Evolutionary conservation across 1,284 basidiomycete genomes (phyloP), one percentile per base, ranked within the genome.

Genomic region (Vanrija humicola): DNA sequence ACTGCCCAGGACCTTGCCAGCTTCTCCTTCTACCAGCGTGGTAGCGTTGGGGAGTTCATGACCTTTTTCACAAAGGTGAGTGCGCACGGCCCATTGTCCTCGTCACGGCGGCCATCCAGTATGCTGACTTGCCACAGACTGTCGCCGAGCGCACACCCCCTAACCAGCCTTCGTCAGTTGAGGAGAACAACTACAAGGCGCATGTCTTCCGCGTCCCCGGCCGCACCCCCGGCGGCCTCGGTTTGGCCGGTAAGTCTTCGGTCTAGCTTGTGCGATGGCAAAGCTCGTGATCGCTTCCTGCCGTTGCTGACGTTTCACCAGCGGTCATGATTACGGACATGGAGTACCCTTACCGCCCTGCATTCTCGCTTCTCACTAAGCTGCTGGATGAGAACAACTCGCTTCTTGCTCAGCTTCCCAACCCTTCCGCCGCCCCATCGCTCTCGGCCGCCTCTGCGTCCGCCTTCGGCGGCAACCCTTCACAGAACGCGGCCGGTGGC

Each of bases 291-390:
- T 10, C 28, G 28, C 12, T 38, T 28, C 21, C 21, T 23, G 21
- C 21, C 21, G 2, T 23, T 25, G 49, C 58, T 65, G 34, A 64
- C 50, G 14, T 3, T 68, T 6, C 4, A 46, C 58, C 75, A 87
- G 95, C 85, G 48, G 90, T 98, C 57, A 86, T 98, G 70, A 89
- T 98, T 68, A 88, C 92, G 40, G 95, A 98, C 78, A 83, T 89
- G 50, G 95, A 98, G 72, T 99, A 99, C 78, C 96, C 95, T 47
- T 89, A 91, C 54, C 87, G 96, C 53, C 91, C 95, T 9, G 95
- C 94, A 3, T 98, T 97, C 80, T 95, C 93, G 6, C 83, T 99
- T 42, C 81, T 99, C 57, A 87, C 91, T 64, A 98, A 98, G 79
- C 76, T 96, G 21, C 82, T 98, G 21, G 96, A 99, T 66, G 95